Conservation (phyloP, 1,139 yeast genomes). For the Suhomyces guaymorum region DNA sequence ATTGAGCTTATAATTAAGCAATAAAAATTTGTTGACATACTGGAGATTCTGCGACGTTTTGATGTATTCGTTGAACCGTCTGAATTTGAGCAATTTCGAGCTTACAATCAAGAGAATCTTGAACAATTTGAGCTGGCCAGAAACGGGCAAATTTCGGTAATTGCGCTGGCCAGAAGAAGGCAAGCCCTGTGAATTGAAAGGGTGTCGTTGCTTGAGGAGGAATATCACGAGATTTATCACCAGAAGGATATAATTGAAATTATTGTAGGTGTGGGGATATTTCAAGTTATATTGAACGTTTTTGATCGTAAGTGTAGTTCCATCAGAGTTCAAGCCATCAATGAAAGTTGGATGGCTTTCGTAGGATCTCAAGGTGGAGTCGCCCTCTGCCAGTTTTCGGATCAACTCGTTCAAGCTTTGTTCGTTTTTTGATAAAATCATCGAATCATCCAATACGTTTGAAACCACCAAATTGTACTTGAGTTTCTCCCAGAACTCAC, state of each 20-base stretch:
- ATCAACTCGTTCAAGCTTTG: constrained; percentile 25
- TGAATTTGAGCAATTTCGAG: constrained; percentile 32
- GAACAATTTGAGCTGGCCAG: constrained; percentile 25
- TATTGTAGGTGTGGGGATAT: constrained; percentile 13
- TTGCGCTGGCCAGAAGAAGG: constrained; percentile 2
- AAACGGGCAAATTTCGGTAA: constrained; percentile 3
- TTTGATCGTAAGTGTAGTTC: constrained; percentile 14
- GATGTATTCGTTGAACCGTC: constrained; percentile 26
- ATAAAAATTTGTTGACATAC: constrained; percentile 32
- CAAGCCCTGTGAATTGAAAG: no score
- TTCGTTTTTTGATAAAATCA: constrained; percentile 48
- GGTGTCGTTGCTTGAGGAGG: constrained; percentile 26
- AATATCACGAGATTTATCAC: constrained; percentile 27
- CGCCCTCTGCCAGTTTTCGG: constrained; percentile 1
- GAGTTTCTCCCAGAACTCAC: constrained; percentile 44
- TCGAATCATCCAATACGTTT: constrained; percentile 44
- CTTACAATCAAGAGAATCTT: constrained; percentile 36
- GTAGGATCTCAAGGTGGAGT: not conserved
- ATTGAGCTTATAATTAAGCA: constrained; percentile 40
- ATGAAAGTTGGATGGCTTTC: constrained; percentile 9
- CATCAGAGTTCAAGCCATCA: constrained; percentile 17
- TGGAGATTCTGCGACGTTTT: constrained; percentile 28
- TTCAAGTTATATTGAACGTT: constrained; percentile 13
- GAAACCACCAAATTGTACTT: constrained; percentile 44
- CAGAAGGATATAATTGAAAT: constrained; percentile 17